Conservation (phyloP, 768 basidiomycete species). For the Daedalea quercina region DNA sequence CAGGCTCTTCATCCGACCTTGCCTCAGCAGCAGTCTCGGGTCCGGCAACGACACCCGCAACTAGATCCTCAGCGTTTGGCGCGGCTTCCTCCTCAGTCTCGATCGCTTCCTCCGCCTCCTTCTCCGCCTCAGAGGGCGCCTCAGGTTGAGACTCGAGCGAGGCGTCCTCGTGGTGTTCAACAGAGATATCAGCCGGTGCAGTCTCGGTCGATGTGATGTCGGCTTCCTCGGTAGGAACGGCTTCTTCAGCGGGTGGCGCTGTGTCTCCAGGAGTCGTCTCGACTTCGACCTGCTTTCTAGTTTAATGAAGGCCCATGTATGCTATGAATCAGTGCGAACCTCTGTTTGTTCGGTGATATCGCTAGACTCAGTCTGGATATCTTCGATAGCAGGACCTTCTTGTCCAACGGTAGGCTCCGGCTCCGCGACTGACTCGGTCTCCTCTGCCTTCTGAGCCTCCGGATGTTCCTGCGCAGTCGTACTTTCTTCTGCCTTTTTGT, state of each 20-base stretch:
- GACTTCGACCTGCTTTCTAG: neutral
- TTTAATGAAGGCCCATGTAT: neutral
- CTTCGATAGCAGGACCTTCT: neutral
- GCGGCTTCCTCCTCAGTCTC: neutral
- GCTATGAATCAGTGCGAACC: neutral
- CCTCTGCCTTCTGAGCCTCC: neutral
- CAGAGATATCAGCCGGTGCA: neutral
- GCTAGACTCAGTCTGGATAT: neutral
- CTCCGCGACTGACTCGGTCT: constrained; percentile 6
- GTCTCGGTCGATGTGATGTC: neutral
- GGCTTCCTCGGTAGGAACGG: neutral
- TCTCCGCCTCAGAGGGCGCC: neutral
- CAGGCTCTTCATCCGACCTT: neutral
- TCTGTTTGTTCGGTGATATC: neutral
- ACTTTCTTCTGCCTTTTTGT: neutral
- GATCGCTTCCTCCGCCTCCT: neutral
- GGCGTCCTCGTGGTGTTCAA: neutral
- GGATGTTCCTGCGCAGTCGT: neutral
- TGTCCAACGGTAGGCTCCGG: neutral
- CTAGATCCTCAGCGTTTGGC: neutral
- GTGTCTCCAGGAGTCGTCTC: neutral
- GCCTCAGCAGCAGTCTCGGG: neutral
- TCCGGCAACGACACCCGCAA: neutral
- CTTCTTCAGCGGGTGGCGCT: neutral
- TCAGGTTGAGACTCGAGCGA: neutral